Evolutionary conservation across 352 stramenopile genomes (phyloP), one percentile per base, ranked within the genome.

Genomic region (Pelagophyceae sp.): DNA sequence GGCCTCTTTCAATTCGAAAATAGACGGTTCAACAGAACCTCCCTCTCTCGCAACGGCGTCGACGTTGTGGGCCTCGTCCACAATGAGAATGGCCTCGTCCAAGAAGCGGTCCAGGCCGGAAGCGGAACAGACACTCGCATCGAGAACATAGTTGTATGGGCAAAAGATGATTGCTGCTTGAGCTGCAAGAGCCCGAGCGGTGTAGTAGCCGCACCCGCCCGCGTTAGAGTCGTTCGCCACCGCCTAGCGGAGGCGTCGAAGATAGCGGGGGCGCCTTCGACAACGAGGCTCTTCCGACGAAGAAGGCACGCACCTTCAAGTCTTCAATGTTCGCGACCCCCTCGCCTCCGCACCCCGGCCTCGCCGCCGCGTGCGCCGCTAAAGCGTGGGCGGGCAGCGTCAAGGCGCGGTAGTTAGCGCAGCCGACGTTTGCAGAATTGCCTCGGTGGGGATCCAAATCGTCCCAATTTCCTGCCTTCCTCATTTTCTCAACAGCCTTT

Each of bases 21-120:
- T 1, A 3, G 67, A 54, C 27, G 25, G 20, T 2, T 58, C 38
- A 0, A 54, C 1, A 1, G 67, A 74, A 19, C 67, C 67, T 33
- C 67, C 67, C 17, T 74, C 67, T 33, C 67, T 33, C 67, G 67
- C 67, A 19, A 29, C 23, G 15, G 5, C 27, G 35, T 74, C 67
- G 67, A 74, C 67, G 67, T 74, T 74, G 67, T 74, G 67, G 15
- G 67, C 67, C 38, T 74, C 67, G 67, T 74, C 67, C 35, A 74
- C 37, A 37, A 74, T 58, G 67, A 37, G 35, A 37, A 74, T 74
- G 38, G 67, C 67, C 35, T 58, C 38, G 17, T 74, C 67, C 35
- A 74, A 37, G 67, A 25, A 58, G 38, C 58, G 25, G 17, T 74
- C 67, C 5, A 74, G 19, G 11, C 67, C 67, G 23, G 27, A 33